Percentiles rank a stretch among this genome's conserved stretches.
Conservation (phyloP, 306 rosid species). For the Acacia melanoxylon region DNA sequence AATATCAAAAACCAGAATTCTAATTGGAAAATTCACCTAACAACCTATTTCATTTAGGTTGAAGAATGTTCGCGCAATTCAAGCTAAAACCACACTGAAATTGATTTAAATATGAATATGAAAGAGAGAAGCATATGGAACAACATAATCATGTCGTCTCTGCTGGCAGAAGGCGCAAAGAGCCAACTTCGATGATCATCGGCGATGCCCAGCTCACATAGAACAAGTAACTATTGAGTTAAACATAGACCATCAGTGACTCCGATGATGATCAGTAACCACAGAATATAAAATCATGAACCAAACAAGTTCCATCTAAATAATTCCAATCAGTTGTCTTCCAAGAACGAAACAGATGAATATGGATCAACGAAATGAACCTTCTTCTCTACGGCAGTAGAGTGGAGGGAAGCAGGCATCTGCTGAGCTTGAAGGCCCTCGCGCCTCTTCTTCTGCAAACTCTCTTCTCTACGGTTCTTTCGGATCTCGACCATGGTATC, state of each 20-base stretch:
- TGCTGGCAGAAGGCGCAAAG: neutral
- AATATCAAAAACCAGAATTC: neutral
- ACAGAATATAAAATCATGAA: neutral
- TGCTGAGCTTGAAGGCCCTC: conserved; percentile 85
- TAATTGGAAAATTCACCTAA: neutral
- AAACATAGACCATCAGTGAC: neutral
- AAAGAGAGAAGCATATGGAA: neutral
- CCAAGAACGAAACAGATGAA: neutral
- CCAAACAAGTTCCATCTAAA: neutral
- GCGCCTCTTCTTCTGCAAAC: conserved; percentile 91
- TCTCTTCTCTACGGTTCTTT: conserved; percentile 90
- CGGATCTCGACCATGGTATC: conserved; percentile 99
- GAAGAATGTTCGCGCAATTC: neutral
- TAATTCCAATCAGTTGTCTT: neutral
- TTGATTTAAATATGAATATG: too few species aligned
- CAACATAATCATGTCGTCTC: neutral
- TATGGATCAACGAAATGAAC: conserved; percentile 18
- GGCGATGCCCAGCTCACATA: neutral
- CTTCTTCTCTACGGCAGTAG: conserved; percentile 45
- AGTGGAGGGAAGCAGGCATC: conserved; percentile 38
- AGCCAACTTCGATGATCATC: neutral
- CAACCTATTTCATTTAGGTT: neutral
- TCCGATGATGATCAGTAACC: neutral
- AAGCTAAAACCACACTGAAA: neutral
- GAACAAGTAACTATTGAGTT: neutral